Evolutionary conservation across 805 yeast genomes (phyloP), one percentile per base, ranked within the genome.

Genomic region (Yamadazyma akitaensis): DNA sequence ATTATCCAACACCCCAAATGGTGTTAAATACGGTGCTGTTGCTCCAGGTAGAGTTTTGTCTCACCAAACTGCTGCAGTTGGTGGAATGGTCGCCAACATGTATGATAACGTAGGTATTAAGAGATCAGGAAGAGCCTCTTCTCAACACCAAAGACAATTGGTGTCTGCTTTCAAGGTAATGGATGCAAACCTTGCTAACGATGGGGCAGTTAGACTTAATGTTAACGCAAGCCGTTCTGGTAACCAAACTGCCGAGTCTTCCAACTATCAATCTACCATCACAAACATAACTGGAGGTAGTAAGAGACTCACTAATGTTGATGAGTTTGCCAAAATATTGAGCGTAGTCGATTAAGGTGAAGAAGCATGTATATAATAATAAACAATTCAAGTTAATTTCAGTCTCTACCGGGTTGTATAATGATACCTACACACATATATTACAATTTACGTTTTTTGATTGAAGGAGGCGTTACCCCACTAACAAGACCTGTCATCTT

Each of bases 11-110:
- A 72, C 85, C 3, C 94, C 95, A 18, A 80, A 83, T 56, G 96
- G 96, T 42, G 65, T 81, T 19, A 68, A 76, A 40, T 64, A 73
- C 47, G 77, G 76, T 24, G 68, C 68, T 44, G 72, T 84, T 36
- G 80, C 79, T 16, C 87, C 90, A 13, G 95, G 92, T 49, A 80
- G 96, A 71, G 66, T 80, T 39, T 68, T 79, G 38, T 70, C 70
- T 46, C 64, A 73, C 36, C 65, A 70, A 51, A 72, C 67, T 48
- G 76, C 77, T 25, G 90, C 87, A 8, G 72, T 82, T 48, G 76
- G 72, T 45, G 44, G 44, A 13, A 67, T 72, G 44, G 59, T 72
- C 17, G 70, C 73, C 21, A 60, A 60, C 37, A 63, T 67, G 11
- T 64, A 63, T 49, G 75, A 69, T 42, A 28, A 28, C 32, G 32